Evolutionary conservation across 805 yeast genomes (phyloP).

Genomic region (Candida hungchunana): DNA sequence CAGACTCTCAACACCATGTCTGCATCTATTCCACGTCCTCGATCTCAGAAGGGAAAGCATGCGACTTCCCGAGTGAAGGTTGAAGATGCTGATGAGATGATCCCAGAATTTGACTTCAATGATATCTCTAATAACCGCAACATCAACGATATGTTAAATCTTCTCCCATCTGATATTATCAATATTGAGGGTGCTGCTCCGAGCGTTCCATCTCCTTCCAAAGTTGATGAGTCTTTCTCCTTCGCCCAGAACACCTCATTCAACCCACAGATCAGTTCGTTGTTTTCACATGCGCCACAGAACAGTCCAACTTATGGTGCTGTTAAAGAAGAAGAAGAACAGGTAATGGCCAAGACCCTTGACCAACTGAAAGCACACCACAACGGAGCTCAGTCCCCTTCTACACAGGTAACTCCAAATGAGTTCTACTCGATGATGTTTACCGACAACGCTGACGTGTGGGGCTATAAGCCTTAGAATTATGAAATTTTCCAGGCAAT

Average conservation of each 20-base stretch:
- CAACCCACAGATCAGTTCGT: conserved; percentile 6
- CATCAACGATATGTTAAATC: conserved; percentile 21
- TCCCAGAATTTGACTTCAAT: conserved; percentile 26
- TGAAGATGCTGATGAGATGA: conserved; percentile 9
- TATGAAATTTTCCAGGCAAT: background rate
- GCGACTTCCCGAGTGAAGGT: background rate
- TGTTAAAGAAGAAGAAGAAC: conserved; percentile 7
- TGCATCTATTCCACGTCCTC: conserved; percentile 7
- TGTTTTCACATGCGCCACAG: conserved; percentile 9
- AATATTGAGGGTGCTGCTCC: conserved; percentile 14
- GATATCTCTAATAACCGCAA: conserved; percentile 20
- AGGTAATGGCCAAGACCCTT: conserved; percentile 5
- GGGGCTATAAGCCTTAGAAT: conserved; percentile 10
- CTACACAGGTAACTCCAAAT: conserved; percentile 8
- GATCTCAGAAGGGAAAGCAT: background rate
- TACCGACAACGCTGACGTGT: conserved; percentile 4
- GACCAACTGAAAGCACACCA: conserved; percentile 2
- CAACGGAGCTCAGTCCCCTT: background rate
- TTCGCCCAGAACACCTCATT: conserved; percentile 5
- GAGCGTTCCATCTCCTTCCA: conserved; percentile 5
- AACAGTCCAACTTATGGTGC: too few relatives aligned
- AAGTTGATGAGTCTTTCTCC: conserved; percentile 2
- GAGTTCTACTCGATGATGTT: conserved; percentile 42
- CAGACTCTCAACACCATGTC: conserved; percentile 12
- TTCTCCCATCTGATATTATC: conserved; percentile 25